Evolutionary conservation across 805 yeast genomes (phyloP).

Genomic region (Candida morakotiae): DNA sequence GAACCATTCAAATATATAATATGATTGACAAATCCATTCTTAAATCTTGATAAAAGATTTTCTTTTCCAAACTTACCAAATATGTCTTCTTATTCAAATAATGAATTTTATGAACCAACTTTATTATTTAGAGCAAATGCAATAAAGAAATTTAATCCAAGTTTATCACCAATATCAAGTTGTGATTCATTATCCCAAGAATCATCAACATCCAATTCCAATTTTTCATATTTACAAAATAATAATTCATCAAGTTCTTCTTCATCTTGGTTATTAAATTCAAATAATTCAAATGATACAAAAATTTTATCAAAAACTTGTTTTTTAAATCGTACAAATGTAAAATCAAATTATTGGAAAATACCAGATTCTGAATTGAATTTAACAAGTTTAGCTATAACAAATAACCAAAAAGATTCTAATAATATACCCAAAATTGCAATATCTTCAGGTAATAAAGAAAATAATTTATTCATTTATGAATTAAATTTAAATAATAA

Average conservation of each 20-base stretch:
- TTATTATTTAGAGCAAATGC: slow-evolving; percentile 40
- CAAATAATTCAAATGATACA: slow-evolving; percentile 22
- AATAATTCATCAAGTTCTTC: slow-evolving; percentile 5
- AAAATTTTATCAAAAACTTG: slow-evolving; percentile 40
- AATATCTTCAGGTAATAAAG: slow-evolving; percentile 44
- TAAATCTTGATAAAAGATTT: too few relatives aligned
- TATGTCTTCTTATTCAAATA: too few relatives aligned
- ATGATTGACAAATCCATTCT: too few relatives aligned
- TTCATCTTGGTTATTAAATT: slow-evolving; percentile 28
- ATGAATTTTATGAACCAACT: slow-evolving; percentile 38
- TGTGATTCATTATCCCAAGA: slow-evolving; percentile 3
- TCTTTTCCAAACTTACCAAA: too few relatives aligned
- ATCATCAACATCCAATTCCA: not conserved
- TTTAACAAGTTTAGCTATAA: slow-evolving; percentile 41
- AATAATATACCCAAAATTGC: slow-evolving; percentile 38
- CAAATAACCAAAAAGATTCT: not conserved
- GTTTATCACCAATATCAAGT: slow-evolving; percentile 21
- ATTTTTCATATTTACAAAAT: not conserved
- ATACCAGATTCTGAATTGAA: slow-evolving; percentile 41
- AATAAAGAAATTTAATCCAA: slow-evolving; percentile 21
- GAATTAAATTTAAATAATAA: slow-evolving; percentile 37
- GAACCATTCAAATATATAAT: too few relatives aligned
- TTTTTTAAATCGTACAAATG: slow-evolving; percentile 35
- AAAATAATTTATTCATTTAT: slow-evolving; percentile 50
- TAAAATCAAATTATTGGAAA: slow-evolving; percentile 43